Evolutionary conservation across 441 rosid genomes (phyloP), one percentile per base, ranked within the genome.

Genomic region (Syzygium malaccense): DNA sequence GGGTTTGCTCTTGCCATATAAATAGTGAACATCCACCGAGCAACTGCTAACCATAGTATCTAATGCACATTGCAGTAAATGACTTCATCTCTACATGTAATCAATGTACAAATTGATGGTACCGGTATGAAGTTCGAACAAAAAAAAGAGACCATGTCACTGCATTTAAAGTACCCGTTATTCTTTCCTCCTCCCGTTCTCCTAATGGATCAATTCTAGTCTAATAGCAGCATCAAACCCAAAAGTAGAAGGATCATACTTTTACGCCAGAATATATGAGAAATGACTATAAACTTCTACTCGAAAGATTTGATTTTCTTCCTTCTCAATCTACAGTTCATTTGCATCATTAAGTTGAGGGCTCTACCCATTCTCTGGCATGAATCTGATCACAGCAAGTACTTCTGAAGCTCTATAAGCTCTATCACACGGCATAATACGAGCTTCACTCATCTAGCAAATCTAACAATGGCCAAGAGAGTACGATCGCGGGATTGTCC

Each of bases 401-500:
- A 41, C 83, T 41, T 75, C 83, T 1, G 3, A 75, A 75, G 83
- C n/a, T 13, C 23, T 2, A 75, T 41, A 75, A 75, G 83, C n/a
- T 12, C 13, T 2, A 75, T 75, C 83, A 23, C 80, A 10, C 1
- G 8, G 79, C 80, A 33, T 20, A 41, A 33, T 10, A 68, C 1
- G 4, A 71, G 80, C 45, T 71, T 37, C 7, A 5, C 80, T 71
- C 20, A 71, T 71, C 48, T 71, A 71, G 49, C 80, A 71, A 71
- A 71, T 71, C 28, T 20, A 33, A 20, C 28, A 71, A 71, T 20
- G 15, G 80, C 80, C 49, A 71, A 4, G 49, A 33, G 48, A 68
- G 28, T 0, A 37, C 1, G 28, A 4, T 19, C 0, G 25, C 0
- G 10, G 6, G 25, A 71, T 71, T 20, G 49, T 49, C 83, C 83